Evolutionary conservation across 257 asterid species (phyloP).

Genomic region (Avicennia marina): DNA sequence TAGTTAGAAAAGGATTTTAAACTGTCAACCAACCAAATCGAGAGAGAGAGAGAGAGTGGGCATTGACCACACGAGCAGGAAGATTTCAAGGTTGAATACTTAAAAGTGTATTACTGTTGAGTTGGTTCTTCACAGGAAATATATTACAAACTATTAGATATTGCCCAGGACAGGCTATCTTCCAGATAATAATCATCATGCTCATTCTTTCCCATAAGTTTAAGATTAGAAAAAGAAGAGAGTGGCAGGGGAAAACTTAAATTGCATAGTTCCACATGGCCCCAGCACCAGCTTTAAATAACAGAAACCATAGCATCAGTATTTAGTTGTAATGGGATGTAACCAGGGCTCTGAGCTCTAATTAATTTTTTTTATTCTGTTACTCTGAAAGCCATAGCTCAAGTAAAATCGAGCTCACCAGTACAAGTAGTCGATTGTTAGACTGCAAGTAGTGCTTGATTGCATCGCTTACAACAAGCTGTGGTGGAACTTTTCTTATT

Average conservation of each 20-base stretch:
- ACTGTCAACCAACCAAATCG: background rate
- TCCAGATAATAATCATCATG: background rate
- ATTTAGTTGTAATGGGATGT: no score
- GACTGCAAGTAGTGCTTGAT: conserved; percentile 54
- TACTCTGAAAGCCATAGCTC: conserved; percentile 10
- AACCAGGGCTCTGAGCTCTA: no score
- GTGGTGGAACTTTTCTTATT: conserved; percentile 70
- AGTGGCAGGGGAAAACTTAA: background rate
- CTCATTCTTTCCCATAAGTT: no score
- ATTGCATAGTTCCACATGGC: no score
- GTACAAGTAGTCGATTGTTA: conserved; percentile 71
- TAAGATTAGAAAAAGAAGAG: background rate
- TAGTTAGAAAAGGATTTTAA: background rate
- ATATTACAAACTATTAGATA: background rate
- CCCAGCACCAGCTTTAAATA: background rate
- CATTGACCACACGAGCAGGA: no score
- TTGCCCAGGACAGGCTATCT: background rate
- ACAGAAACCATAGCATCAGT: no score
- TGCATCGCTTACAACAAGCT: conserved; percentile 50
- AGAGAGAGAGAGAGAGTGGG: background rate
- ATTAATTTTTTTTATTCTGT: no score
- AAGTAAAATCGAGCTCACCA: conserved; percentile 44
- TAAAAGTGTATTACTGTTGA: background rate
- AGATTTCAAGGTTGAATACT: background rate
- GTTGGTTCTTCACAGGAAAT: background rate